These are phyloP conservation scores for Vanrija sp. DNA, from an alignment of 1,284 basidiomycete genomes.

Conservation along the genomic window DNA sequence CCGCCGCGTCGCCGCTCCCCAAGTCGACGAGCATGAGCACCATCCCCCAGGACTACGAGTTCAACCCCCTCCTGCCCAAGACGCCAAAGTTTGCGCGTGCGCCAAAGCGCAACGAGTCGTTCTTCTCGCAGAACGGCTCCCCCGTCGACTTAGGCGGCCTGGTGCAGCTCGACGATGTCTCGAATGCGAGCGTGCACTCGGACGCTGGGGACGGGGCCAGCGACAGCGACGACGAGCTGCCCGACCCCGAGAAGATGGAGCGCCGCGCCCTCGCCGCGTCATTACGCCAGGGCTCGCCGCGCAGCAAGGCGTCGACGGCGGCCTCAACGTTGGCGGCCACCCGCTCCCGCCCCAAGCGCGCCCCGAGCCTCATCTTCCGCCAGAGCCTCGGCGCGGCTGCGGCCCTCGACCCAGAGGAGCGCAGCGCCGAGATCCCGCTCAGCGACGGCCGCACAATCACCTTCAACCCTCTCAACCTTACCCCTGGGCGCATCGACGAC, in stretches of 20 bases:
- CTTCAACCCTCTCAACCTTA: slow-evolving; percentile 36
- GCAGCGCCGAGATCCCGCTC: slow-evolving; percentile 22
- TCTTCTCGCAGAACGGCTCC: slow-evolving; percentile 35
- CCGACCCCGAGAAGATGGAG: slow-evolving; percentile 41
- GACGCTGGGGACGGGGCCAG: neutral
- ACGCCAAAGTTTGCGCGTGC: slow-evolving; percentile 35
- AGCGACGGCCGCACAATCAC: slow-evolving; percentile 32
- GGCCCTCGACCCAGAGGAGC: neutral
- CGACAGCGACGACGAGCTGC: slow-evolving; percentile 25
- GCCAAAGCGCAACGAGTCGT: slow-evolving; percentile 29
- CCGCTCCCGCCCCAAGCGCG: slow-evolving; percentile 16
- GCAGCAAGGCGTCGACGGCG: neutral
- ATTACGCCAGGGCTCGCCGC: neutral
- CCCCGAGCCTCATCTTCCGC: slow-evolving; percentile 37
- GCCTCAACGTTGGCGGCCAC: no score
- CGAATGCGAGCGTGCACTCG: neutral
- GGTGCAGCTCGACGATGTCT: neutral
- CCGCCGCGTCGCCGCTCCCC: slow-evolving; percentile 4
- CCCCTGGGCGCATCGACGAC: slow-evolving; percentile 29
- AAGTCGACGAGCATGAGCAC: slow-evolving; percentile 7
- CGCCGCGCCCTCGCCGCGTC: slow-evolving; percentile 4
- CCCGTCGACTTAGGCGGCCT: slow-evolving; percentile 10
- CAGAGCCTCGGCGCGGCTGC: slow-evolving; percentile 20
- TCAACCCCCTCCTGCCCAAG: slow-evolving; percentile 38
- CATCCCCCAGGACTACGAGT: slow-evolving; percentile 43